These are phyloP conservation scores for Starmerella gropengiesseri DNA, from an alignment of 805 yeast genomes.

Conservation along the genomic window DNA sequence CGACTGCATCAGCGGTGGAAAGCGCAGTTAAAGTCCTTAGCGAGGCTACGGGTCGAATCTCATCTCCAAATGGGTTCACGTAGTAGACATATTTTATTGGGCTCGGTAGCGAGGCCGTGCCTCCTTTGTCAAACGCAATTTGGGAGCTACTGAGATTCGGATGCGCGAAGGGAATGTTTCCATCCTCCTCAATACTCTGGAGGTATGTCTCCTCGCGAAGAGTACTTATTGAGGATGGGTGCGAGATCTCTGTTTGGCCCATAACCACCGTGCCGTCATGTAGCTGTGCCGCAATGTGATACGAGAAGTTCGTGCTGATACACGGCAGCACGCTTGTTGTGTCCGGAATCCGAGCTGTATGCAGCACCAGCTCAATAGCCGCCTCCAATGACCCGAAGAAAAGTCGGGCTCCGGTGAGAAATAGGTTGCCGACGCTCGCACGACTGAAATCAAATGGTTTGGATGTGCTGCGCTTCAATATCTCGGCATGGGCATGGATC, in stretches of 20 bases:
- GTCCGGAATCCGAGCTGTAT: slow-evolving; percentile 50
- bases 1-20: slow-evolving; percentile 40
- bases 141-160: slow-evolving; percentile 71
- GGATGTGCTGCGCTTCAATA: slow-evolving; percentile 54
- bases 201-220: not conserved
- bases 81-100: slow-evolving; percentile 67
- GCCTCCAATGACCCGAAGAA: slow-evolving; percentile 78
- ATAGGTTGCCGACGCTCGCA: slow-evolving; percentile 78
- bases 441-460: slow-evolving; percentile 59
- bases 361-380: slow-evolving; percentile 63
- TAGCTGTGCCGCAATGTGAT: slow-evolving; percentile 71
- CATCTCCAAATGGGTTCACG: slow-evolving; percentile 80
- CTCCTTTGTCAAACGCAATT: slow-evolving; percentile 55
- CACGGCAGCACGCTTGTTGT: slow-evolving; percentile 60
- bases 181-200: slow-evolving; percentile 38
- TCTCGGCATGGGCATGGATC: slow-evolving; percentile 67
- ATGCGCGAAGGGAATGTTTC: slow-evolving; percentile 59
- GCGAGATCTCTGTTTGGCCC: slow-evolving; percentile 90
- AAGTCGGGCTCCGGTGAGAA: slow-evolving; percentile 68
- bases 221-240: too few relatives aligned
- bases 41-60: slow-evolving; percentile 65
- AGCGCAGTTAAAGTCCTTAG: slow-evolving; percentile 46
- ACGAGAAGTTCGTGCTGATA: slow-evolving; percentile 70
- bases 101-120: slow-evolving; percentile 51
- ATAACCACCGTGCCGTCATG: slow-evolving; percentile 61